Evolutionary conservation across 2,329 filamentous ascomycete species (phyloP), one percentile per base, ranked within the genome.

Genomic region (Mycocentrospora acerina): DNA sequence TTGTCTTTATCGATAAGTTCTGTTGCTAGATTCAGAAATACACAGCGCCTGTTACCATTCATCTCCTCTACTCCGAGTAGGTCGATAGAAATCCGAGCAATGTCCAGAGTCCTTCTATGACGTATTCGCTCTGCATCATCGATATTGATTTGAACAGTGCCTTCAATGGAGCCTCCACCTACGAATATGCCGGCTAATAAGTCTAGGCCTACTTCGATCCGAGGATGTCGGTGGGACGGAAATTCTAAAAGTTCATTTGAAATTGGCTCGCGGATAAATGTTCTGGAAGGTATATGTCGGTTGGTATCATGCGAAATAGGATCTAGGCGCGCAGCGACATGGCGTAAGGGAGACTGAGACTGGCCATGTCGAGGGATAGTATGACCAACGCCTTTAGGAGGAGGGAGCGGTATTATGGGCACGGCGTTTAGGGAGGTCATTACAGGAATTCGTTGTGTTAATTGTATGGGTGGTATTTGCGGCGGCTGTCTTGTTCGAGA

Each of bases 81-180:
- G 47, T 78, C 75, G 16, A 79, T 64, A 2, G 73, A 74, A 42
- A 78, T 68, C 24, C 71, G 68, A 10, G 69, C 71, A 32, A 80
- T 68, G 26, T 71, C 71, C 17, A 80, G 51, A 25, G 66, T 66
- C 37, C 66, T 62, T 46, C 69, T 68, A 40, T 71, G 68, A 40
- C 71, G 62, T 43, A 67, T 55, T 39, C 69, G 62, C 37, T 74
- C 69, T 32, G 69, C 67, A 45, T 74, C 72, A 37, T 77, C 72
- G 24, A 78, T 62, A 6, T 63, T 68, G 32, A 79, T 61, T 35
- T 71, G 69, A 10, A 76, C 64, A 37, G 69, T 67, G 14, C 77
- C 77, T 60, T 79, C 76, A 11, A 78, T 67, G 9, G 71, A 77
- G 7, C 76, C 74, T 18, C 76, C 76, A 13, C 77, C 77, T n/a